These are phyloP conservation scores for Xylariales sp. DNA, from an alignment of 2,329 filamentous ascomycete species.

Conservation along the genomic window DNA sequence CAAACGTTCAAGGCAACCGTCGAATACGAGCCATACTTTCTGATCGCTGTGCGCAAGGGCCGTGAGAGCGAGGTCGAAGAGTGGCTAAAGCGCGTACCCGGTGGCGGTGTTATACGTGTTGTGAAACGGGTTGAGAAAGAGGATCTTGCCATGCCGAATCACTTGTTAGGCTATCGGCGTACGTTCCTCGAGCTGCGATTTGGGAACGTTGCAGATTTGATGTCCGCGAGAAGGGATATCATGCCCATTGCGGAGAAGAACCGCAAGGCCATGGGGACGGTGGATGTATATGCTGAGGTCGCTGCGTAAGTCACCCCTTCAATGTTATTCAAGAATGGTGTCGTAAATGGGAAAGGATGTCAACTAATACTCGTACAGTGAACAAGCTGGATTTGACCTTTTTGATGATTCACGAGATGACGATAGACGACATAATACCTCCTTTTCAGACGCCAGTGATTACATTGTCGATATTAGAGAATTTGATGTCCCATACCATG, in stretches of 20 bases:
- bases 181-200: constrained; percentile 91
- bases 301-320: constrained; percentile 71
- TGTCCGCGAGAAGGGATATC: constrained; percentile 85
- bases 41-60: constrained; percentile 89
- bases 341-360: not conserved
- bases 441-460: constrained; percentile 89
- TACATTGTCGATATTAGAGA: constrained; percentile 98
- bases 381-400: constrained; percentile 76
- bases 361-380: constrained; percentile 42
- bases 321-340: not conserved
- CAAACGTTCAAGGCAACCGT: constrained; percentile 95
- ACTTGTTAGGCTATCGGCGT: constrained; percentile 88
- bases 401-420: constrained; percentile 90
- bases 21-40: constrained; percentile 96
- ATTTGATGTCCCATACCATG: constrained; percentile 99
- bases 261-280: constrained; percentile 93
- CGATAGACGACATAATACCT: constrained; percentile 80
- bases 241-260: constrained; percentile 96
- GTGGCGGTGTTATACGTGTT: constrained; percentile 83
- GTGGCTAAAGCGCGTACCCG: constrained; percentile 83
- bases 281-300: constrained; percentile 98
- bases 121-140: constrained; percentile 87
- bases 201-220: constrained; percentile 84
- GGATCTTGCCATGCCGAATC: constrained; percentile 94
- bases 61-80: constrained; percentile 95